Conservation (phyloP, 192 early-diverging fungal genomes). For the Gamsiella multidivaricata region DNA sequence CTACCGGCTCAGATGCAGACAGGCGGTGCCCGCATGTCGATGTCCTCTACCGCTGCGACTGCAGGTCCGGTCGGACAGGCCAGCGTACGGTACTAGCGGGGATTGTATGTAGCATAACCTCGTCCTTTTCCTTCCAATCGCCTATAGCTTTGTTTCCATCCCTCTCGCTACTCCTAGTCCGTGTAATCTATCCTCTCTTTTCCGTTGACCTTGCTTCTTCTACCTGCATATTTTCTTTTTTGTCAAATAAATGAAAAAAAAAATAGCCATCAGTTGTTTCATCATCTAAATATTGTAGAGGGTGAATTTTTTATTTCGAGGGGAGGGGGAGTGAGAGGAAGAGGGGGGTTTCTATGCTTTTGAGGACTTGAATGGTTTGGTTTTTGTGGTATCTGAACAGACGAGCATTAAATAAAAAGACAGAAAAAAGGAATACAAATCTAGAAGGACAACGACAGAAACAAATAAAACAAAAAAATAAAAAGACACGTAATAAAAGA, state of each 20-base stretch:
- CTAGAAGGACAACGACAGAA: not conserved
- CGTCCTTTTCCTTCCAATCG: not conserved
- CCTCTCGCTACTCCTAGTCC: not conserved
- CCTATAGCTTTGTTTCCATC: not conserved
- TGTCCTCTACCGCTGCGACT: slow-evolving; percentile 7
- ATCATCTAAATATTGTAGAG: too few species aligned
- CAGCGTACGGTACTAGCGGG: slow-evolving; percentile 28
- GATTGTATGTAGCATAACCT: not conserved
- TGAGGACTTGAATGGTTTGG: not conserved
- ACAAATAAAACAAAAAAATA: slow-evolving; percentile 19
- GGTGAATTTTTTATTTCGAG: too few species aligned
- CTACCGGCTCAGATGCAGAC: slow-evolving; percentile 37
- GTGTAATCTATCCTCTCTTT: slow-evolving; percentile 17
- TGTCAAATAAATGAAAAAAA: not conserved
- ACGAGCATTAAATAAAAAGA: not conserved
- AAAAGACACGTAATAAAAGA: slow-evolving; percentile 14
- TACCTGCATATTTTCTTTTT: not conserved
- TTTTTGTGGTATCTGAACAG: not conserved
- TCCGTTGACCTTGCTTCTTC: not conserved
- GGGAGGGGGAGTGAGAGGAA: too few species aligned
- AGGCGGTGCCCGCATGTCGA: slow-evolving; percentile 22
- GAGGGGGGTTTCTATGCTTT: too few species aligned
- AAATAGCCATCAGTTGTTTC: not conserved
- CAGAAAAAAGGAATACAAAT: slow-evolving; percentile 6
- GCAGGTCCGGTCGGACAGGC: slow-evolving; percentile 29